Evolutionary conservation across 2,329 filamentous ascomycete genomes (phyloP).

Genomic region (Colletotrichum lini): DNA sequence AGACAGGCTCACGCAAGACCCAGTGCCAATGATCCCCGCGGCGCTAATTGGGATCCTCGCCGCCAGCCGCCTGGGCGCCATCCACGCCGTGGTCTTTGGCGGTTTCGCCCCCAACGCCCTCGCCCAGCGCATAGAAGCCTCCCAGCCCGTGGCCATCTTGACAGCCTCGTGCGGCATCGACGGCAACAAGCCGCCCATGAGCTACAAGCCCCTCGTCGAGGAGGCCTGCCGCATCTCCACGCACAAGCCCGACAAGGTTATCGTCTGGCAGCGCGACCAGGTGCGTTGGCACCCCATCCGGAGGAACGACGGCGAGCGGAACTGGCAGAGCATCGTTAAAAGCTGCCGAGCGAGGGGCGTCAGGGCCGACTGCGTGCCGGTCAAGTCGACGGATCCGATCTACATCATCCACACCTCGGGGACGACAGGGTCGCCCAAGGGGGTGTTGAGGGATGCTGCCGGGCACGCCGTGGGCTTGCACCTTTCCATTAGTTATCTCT

Average conservation of each 20-base stretch:
- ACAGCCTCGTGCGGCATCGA: constrained; percentile 96
- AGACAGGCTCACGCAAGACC: constrained; percentile 7
- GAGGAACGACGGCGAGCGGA: constrained; percentile 77
- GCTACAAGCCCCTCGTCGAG: constrained; percentile 84
- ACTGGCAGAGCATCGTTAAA: constrained; percentile 84
- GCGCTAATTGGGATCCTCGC: constrained; percentile 90
- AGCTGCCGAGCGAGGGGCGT: constrained; percentile 78
- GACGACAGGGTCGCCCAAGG: constrained; percentile 87
- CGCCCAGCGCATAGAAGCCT: constrained; percentile 90
- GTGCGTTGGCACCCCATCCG: constrained; percentile 80
- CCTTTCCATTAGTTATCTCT: constrained; percentile 85
- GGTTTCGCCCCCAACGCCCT: constrained; percentile 87
- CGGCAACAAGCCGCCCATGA: constrained; percentile 82
- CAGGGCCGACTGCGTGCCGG: constrained; percentile 81
- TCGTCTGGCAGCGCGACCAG: constrained; percentile 89
- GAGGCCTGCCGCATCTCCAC: constrained; percentile 77
- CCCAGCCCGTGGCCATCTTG: constrained; percentile 80
- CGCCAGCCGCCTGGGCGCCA: constrained; percentile 83
- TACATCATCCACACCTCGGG: constrained; percentile 94
- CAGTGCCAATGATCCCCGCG: constrained; percentile 96
- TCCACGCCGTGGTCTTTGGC: constrained; percentile 94
- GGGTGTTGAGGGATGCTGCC: constrained; percentile 84
- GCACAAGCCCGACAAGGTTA: constrained; percentile 79
- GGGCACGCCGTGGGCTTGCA: constrained; percentile 90
- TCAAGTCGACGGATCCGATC: constrained; percentile 83